Conservation (phyloP, 1,284 basidiomycete species). For the Cronartium quercuum region DNA sequence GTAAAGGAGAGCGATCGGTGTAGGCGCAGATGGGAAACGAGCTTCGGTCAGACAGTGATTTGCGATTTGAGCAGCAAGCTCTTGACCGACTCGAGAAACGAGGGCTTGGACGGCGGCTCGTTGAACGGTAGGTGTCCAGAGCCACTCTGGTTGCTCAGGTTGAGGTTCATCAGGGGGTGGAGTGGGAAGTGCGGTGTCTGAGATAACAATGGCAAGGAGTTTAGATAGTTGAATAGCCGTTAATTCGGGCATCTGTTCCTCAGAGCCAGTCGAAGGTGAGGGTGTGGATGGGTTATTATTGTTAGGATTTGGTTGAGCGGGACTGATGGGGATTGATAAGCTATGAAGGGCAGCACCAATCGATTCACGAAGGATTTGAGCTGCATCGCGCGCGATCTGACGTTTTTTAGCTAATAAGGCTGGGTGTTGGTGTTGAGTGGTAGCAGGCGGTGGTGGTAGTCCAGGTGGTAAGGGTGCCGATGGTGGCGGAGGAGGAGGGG, state of each 20-base stretch:
- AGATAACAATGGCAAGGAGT: conserved; percentile 70
- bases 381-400: conserved; percentile 41
- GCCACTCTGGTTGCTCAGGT: conserved; percentile 6
- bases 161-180: not conserved
- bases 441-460: conserved; percentile 24
- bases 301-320: conserved; percentile 49
- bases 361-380: conserved; percentile 36
- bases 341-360: conserved; percentile 36
- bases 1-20: conserved; percentile 18
- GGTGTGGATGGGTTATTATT: conserved; percentile 60
- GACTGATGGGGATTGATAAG: conserved; percentile 28
- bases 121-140: conserved; percentile 34
- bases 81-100: conserved; percentile 26
- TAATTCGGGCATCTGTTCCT: conserved; percentile 55
- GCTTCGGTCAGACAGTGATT: conserved; percentile 32
- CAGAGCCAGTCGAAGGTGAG: conserved; percentile 38
- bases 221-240: conserved; percentile 66
- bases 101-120: conserved; percentile 35
- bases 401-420: conserved; percentile 38
- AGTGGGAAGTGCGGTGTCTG: conserved; percentile 54
- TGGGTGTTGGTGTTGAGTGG: conserved; percentile 36
- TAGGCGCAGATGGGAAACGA: conserved; percentile 12
- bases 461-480: conserved; percentile 58
- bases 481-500: conserved; percentile 64
- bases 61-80: conserved; percentile 32